Percentiles rank a stretch among this genome's conserved stretches.
Conservation (phyloP, 2,329 filamentous ascomycete genomes). For the Elsinoe arachidis region DNA sequence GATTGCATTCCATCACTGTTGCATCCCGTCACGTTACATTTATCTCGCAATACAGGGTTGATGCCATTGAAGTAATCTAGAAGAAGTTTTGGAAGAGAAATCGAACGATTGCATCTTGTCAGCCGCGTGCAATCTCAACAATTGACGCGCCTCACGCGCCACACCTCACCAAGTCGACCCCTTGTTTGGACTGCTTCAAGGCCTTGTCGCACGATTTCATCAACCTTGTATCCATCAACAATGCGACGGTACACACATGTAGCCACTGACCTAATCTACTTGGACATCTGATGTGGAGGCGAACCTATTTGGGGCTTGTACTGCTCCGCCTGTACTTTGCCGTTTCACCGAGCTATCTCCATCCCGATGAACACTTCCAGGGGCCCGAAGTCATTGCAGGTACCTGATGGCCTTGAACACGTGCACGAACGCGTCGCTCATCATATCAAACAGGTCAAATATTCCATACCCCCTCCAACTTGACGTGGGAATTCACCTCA, state of each 20-base stretch:
- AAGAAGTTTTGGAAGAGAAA: background rate
- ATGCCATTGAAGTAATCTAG: too few species aligned
- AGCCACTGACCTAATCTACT: background rate
- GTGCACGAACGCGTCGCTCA: background rate
- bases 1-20: too few species aligned
- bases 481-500: slow-evolving; percentile 94
- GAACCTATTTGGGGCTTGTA: slow-evolving; percentile 75
- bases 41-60: too few species aligned
- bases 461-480: slow-evolving; percentile 80
- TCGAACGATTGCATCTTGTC: background rate
- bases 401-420: slow-evolving; percentile 39
- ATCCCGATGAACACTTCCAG: slow-evolving; percentile 98
- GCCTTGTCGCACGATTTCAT: background rate
- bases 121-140: slow-evolving; percentile 10
- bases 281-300: slow-evolving; percentile 66
- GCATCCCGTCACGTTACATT: too few species aligned
- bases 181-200: slow-evolving; percentile 1
- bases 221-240: background rate
- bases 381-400: slow-evolving; percentile 94
- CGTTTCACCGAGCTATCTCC: slow-evolving; percentile 87
- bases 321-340: slow-evolving; percentile 89
- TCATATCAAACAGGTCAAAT: slow-evolving; percentile 59
- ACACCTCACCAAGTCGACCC: background rate
- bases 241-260: background rate
- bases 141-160: slow-evolving; percentile 5